These are phyloP conservation scores for Zea mays DNA, from an alignment of 176 grass and related monocot genomes.

Conservation along the genomic window DNA sequence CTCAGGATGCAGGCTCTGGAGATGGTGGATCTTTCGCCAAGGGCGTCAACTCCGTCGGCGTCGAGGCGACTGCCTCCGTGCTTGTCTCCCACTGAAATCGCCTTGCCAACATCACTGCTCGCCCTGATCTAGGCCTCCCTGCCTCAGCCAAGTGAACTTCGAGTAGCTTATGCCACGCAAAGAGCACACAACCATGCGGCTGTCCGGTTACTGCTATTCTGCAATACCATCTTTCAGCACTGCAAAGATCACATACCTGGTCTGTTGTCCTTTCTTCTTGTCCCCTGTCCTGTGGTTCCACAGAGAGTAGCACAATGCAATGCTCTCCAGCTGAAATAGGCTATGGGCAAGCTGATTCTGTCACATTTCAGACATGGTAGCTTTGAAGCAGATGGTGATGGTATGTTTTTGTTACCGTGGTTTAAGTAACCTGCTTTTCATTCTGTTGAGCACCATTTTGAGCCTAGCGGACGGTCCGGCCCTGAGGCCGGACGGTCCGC, in stretches of 20 bases:
- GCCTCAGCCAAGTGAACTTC: constrained; percentile 36
- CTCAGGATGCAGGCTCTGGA: constrained; percentile 78
- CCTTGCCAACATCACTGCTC: constrained; percentile 8
- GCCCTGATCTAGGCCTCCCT: constrained; percentile 19
- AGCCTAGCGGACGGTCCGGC: too few relatives aligned
- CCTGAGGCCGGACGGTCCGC: too few relatives aligned
- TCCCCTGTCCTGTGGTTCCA: neutral
- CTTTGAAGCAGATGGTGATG: neutral
- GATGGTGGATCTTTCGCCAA: constrained; percentile 74
- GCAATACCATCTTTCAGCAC: neutral
- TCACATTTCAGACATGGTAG: neutral
- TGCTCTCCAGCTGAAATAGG: neutral
- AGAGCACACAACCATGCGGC: constrained; percentile 26
- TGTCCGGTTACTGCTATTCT: neutral
- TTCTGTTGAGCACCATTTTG: too few relatives aligned
- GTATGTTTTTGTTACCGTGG: neutral
- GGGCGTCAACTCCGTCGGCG: constrained; percentile 30
- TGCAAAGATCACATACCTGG: neutral
- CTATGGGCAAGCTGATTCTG: neutral
- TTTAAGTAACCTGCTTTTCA: neutral
- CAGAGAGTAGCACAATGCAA: neutral
- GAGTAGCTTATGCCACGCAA: too few relatives aligned
- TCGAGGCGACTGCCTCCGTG: constrained; percentile 28
- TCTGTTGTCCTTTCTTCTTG: neutral
- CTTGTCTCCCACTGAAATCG: constrained; percentile 25